Evolutionary conservation across 352 stramenopile species (phyloP).

Genomic region (Nothophytophthora sp.): DNA sequence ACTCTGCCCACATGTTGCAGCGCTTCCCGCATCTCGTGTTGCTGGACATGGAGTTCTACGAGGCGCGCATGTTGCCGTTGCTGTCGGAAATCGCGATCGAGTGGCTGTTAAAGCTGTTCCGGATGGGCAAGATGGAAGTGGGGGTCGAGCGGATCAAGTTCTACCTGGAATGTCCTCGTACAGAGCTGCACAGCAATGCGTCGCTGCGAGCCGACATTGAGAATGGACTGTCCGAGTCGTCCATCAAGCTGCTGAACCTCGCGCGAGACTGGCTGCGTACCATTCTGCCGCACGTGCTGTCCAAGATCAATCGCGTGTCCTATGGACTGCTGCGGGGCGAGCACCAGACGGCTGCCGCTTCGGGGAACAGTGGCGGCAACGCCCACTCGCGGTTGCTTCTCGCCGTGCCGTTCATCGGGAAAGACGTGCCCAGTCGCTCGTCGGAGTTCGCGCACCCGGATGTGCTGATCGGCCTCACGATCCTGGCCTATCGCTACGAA

Average conservation of each 20-base stretch:
- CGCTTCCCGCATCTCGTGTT: conserved; percentile 97
- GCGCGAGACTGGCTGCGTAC: conserved; percentile 97
- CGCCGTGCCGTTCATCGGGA: conserved; percentile 99
- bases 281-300: conserved; percentile 98
- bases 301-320: conserved; percentile 99
- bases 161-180: conserved; percentile 67
- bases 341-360: conserved; percentile 46
- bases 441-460: conserved; percentile 99
- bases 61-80: conserved; percentile 91
- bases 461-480: conserved; percentile 92
- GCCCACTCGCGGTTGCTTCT: conserved; percentile 96
- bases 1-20: conserved; percentile 93
- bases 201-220: conserved; percentile 82
- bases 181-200: conserved; percentile 71
- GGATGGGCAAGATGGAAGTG: conserved; percentile 95
- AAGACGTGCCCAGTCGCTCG: conserved; percentile 98
- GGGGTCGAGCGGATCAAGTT: conserved; percentile 60
- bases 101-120: conserved; percentile 88
- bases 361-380: conserved; percentile 75
- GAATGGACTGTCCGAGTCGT: conserved; percentile 66
- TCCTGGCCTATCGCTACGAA: conserved; percentile 92
- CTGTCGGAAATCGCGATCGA: conserved; percentile 87
- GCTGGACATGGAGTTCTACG: conserved; percentile 96
- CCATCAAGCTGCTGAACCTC: conserved; percentile 99
- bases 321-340: conserved; percentile 95